Evolutionary conservation across 805 yeast species (phyloP), one percentile per base, ranked within the genome.

Genomic region (Pichia nakasei): DNA sequence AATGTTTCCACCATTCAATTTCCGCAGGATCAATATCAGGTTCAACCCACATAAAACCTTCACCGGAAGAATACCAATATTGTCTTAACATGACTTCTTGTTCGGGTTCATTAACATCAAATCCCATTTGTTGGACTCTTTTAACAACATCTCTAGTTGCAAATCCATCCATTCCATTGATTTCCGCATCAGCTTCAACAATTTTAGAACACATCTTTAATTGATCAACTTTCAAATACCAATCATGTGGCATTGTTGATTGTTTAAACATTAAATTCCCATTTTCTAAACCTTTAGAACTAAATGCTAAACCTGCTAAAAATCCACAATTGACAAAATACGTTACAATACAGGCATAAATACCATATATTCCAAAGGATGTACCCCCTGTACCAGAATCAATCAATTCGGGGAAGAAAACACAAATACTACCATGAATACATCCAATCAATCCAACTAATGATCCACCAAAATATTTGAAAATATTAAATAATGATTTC

Each of bases 21-120:
- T 80, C 87, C 0, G 93, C 94, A 0, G 95, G 95, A 56, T 86
- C 95, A 56, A 82, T 83, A 57, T 85, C 95, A 1, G 95, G 95
- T 56, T 85, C 95, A 12, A 76, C 81, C 95, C 95, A 85, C 48
- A 81, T 85, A 56, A 84, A 85, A 13, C 87, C 88, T 43, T 82
- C 89, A 26, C 95, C 95, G 8, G 86, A 85, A 35, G 82, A 72
- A 57, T 85, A 77, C 95, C 95, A 85, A 63, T 85, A 85, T 52
- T 87, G 94, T 56, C 85, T 83, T 52, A 85, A 53, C 66, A 78
- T 69, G 38, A 75, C 57, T 48, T 85, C 94, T 47, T 76, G 81
- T 44, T 79, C 76, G 38, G 82, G 78, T 52, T 76, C 76, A 55
- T 67, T 67, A 13, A 69, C 60, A 5, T 60, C 65, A 38, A 61